phyloP scores from a whole-genome alignment of 169 alveolate species.

The Eimeria maxima region DNA sequence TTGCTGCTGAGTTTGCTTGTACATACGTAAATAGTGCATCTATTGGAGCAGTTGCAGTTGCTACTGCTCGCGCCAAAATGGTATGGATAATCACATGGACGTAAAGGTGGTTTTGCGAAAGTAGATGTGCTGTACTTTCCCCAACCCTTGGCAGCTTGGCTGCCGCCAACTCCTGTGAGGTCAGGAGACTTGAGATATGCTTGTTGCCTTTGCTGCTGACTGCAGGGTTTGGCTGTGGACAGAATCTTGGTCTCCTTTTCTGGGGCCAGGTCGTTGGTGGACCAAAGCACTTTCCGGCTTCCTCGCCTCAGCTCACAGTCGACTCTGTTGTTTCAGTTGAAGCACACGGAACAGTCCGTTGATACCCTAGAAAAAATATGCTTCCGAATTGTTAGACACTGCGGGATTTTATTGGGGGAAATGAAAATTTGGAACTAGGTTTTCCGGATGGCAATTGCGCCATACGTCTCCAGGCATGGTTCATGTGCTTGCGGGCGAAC shows the following conservation, averaged over 20 bases:
- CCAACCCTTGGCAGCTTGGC: background rate
- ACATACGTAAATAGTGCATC: background rate
- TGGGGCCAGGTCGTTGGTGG: slow-evolving; percentile 85
- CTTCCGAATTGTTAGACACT: background rate
- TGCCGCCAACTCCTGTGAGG: background rate
- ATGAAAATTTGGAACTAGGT: slow-evolving; percentile 2
- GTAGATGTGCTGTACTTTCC: background rate
- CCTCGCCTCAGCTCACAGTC: slow-evolving; percentile 85
- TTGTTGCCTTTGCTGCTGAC: background rate
- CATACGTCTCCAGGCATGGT: background rate
- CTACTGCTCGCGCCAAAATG: background rate
- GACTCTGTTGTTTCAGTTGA: slow-evolving; percentile 83
- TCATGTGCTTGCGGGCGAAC: background rate
- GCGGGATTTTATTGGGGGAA: background rate
- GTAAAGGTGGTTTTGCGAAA: background rate
- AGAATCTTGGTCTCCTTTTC: slow-evolving; percentile 86
- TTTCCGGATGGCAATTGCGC: background rate
- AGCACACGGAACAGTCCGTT: slow-evolving; percentile 84
- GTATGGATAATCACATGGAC: background rate
- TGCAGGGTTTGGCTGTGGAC: slow-evolving; percentile 83
- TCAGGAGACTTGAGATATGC: background rate
- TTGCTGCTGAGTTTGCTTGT: background rate
- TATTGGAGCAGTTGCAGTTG: background rate
- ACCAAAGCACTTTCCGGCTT: slow-evolving; percentile 85
- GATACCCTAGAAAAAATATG: background rate